Evolutionary conservation across 441 rosid genomes (phyloP), one percentile per base, ranked within the genome.

Genomic region (Breynia disticha): DNA sequence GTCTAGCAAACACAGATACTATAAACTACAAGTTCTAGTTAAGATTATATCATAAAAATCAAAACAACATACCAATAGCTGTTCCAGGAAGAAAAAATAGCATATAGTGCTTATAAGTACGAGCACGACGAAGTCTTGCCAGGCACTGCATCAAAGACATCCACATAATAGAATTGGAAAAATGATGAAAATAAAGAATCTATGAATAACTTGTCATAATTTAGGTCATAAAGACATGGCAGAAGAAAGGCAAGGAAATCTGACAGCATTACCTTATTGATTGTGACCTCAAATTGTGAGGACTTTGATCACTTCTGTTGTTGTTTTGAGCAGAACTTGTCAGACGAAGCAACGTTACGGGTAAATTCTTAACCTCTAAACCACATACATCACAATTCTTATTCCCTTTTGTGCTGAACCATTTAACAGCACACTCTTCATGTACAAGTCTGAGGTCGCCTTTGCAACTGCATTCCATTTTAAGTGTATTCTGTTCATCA

Each of bases 61-160:
- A 62, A 64, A 67, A 58, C 10, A 54, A 68, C 85, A 52, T 87
- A 90, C 98, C 84, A 93, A 74, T 70, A 93, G 68, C 63, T 93
- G 99, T 79, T 88, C 97, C 20, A 88, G 90, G 85, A 88, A 86
- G 87, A 88, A 93, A 82, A 93, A 93, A 73, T 93, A 93, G 71
- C 95, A 87, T 56, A 83, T 81, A 19, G 87, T 80, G 80, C 96
- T 93, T 63, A 93, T 86, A 44, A 93, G 69, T 52, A 88, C 88
- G 16, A 93, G 87, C 72, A 88, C 95, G 57, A 82, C 93, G 71
- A 93, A 84, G 66, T 88, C 98, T 71, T 88, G 98, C 98, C 97
- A 88, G 47, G 82, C 91, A 73, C 98, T 90, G 95, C 79, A 76
- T 19, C 7, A 39, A n/a, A 12, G 32, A 16, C 39, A 37, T 24